Evolutionary conservation across 805 yeast genomes (phyloP).

Genomic region (Saccharomycodes ludwigii): DNA sequence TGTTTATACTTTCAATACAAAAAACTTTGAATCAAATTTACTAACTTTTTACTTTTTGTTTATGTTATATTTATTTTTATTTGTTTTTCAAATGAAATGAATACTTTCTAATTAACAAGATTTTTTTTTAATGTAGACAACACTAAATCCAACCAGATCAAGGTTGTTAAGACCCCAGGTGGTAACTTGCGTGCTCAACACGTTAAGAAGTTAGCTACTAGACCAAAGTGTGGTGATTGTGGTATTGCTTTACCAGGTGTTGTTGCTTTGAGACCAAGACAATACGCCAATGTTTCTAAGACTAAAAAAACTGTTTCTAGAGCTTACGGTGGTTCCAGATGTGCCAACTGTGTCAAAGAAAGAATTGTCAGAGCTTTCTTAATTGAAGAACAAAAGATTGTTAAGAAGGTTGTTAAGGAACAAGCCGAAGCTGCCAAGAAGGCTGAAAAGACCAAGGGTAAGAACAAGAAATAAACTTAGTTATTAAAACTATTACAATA

Average conservation of each 20-base stretch:
- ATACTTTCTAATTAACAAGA: too few species aligned
- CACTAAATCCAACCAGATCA: constrained; percentile 99
- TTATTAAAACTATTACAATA: too few species aligned
- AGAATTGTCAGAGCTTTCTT: constrained; percentile 99
- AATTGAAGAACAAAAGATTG: constrained; percentile 99
- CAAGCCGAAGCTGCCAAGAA: constrained; percentile 80
- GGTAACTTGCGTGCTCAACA: constrained; percentile 98
- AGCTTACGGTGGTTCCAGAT: constrained; percentile 99
- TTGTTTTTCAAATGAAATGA: too few species aligned
- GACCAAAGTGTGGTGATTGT: constrained; percentile 85
- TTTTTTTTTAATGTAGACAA: constrained; percentile 46
- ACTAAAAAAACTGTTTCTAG: constrained; percentile 97
- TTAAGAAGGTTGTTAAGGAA: constrained; percentile 97
- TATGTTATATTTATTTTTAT: too few species aligned
- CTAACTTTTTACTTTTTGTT: constrained; percentile 6
- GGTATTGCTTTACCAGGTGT: constrained; percentile 76
- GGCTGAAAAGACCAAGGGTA: constrained; percentile 31
- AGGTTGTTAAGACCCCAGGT: constrained; percentile 99
- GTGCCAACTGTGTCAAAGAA: constrained; percentile 98
- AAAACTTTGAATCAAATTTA: too few species aligned
- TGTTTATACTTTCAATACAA: too few species aligned
- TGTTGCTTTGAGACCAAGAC: constrained; percentile 95
- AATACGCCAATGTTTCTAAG: constrained; percentile 89
- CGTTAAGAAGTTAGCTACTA: constrained; percentile 80
- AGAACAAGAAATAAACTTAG: constrained; percentile 16